Base-by-base conservation (phyloP, 345 rosid species). In the Populus tremula region DNA sequence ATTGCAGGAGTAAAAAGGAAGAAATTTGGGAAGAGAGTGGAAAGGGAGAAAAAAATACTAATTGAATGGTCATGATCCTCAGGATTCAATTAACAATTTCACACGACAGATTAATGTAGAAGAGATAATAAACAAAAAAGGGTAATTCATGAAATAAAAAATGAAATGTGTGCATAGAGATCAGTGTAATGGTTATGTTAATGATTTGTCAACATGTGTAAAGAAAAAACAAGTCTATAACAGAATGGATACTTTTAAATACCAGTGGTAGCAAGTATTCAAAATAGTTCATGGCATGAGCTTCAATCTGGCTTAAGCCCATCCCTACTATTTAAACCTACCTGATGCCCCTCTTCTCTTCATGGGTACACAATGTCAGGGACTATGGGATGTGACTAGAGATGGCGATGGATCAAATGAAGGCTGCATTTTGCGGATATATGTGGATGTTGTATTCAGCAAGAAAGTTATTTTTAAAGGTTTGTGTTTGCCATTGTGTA, bases 391-490 rank as follows among this genome's bases (percentile, higher is more conserved):
- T 49, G 83, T 93, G 69, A 85, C 81, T 71, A 86, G 85, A 86
- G 91, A 87, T 79, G 79, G 75, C 70, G 83, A 84, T 76, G 89
- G 76, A 70, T 73, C 90, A 8, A 84, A 85, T 77, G 94, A 89
- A 80, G 86, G 94, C 77, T 93, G 90, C 82, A 79, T 86, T 78
- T 76, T 93, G 89, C 83, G 76, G 62, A 87, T 93, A 63, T 90
- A 88, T 78, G 82, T 92, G 72, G 88, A 89, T 80, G 93, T 96
- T 85, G 96, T 91, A 75, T 96, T 93, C 89, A 81, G 83, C 76
- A 96, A 91, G 87, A 93, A 79, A 87, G 93, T 98, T 66, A 86
- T 96, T 78, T 96, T 95, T 89, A 96, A 87, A 93, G 97, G 99
- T 96, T 77, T 79, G 89, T 62, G 50, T 70, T 69, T 63, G 16